These are phyloP conservation scores for Vigna radiata DNA, from an alignment of 306 rosid species.

Conservation along the genomic window DNA sequence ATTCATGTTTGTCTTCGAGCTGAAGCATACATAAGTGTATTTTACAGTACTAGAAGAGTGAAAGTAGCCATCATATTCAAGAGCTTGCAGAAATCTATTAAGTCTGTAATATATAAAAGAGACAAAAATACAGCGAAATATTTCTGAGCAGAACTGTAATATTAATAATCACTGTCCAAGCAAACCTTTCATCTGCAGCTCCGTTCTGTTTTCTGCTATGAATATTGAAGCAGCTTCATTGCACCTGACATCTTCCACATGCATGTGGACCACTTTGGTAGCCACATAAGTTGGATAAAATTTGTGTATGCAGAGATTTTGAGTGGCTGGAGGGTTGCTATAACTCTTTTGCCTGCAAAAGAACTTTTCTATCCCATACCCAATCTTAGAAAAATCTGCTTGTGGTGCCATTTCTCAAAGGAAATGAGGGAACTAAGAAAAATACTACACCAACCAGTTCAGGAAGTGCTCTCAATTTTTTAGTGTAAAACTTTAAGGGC, in stretches of 20 bases:
- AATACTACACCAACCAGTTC: not conserved
- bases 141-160: slow-evolving; percentile 12
- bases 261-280: slow-evolving; percentile 47
- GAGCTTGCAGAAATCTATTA: slow-evolving; percentile 18
- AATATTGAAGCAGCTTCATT: slow-evolving; percentile 56
- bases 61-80: slow-evolving; percentile 13
- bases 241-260: slow-evolving; percentile 51
- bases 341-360: slow-evolving; percentile 50
- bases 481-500: slow-evolving; percentile 26
- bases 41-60: slow-evolving; percentile 9
- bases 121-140: not conserved
- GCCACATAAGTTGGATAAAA: slow-evolving; percentile 49
- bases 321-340: slow-evolving; percentile 25
- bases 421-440: not conserved
- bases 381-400: slow-evolving; percentile 45
- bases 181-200: slow-evolving; percentile 45
- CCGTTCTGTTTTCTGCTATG: slow-evolving; percentile 43
- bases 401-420: slow-evolving; percentile 53
- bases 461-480: slow-evolving; percentile 5
- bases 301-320: slow-evolving; percentile 53
- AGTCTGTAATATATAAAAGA: not conserved
- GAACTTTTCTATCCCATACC: slow-evolving; percentile 47
- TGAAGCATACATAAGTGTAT: slow-evolving; percentile 33
- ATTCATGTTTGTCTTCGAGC: slow-evolving; percentile 41
- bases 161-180: slow-evolving; percentile 42